phyloP scores from a whole-genome alignment of 257 asterid species.

The Solanum virginianum region DNA sequence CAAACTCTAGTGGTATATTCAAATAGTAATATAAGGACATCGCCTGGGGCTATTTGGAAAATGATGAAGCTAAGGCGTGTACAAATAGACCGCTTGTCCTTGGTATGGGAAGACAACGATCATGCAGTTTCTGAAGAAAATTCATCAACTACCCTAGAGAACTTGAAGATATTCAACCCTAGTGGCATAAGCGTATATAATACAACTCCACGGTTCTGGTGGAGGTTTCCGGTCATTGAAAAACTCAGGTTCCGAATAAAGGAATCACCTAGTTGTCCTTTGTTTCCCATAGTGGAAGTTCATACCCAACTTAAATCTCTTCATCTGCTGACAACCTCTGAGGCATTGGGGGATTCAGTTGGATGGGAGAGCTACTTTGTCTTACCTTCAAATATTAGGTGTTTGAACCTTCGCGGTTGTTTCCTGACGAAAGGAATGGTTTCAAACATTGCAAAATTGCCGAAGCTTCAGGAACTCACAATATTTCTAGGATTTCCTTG shows the following conservation, averaged over 20 bases:
- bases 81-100: fast-evolving
- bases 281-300: background rate
- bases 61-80: background rate
- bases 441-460: background rate
- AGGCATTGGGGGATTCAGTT: background rate
- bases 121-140: background rate
- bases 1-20: background rate
- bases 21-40: background rate
- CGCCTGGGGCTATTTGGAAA: background rate
- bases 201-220: background rate
- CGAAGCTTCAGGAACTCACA: background rate
- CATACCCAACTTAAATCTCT: background rate
- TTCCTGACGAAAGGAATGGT: background rate
- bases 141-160: background rate
- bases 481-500: background rate
- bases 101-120: background rate
- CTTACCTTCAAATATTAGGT: background rate
- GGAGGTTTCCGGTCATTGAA: background rate
- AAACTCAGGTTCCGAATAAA: background rate
- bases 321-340: background rate
- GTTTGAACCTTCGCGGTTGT: background rate
- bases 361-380: background rate
- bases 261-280: background rate
- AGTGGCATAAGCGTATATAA: background rate
- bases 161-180: background rate